Percentiles rank a stretch among this genome's conserved stretches.
Conservation (phyloP, 2,329 filamentous ascomycete genomes). For the Fonsecaea nubica region DNA sequence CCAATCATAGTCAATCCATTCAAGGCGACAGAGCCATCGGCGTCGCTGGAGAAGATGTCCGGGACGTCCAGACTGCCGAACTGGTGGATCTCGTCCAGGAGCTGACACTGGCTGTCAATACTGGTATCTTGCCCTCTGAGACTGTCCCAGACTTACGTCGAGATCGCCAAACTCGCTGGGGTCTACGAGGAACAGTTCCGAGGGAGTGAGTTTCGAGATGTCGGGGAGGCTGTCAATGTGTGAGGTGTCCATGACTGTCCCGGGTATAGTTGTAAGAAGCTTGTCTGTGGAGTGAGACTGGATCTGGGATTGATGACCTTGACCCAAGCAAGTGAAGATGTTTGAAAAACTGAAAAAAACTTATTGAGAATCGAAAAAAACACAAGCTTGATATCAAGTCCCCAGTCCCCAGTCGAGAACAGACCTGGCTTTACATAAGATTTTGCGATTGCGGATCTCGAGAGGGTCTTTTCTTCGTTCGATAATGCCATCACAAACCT, state of each 20-base stretch:
- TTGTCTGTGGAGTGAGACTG: not conserved
- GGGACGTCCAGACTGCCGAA: not conserved
- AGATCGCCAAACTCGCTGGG: conserved; percentile 6
- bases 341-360: not conserved
- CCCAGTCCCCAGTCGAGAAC: not conserved
- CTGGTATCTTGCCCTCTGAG: not conserved
- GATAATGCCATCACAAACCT: too few relatives aligned
- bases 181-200: conserved; percentile 15
- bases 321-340: not conserved
- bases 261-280: not conserved
- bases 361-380: not conserved
- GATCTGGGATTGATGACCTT: not conserved
- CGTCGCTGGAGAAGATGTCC: not conserved
- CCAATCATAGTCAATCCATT: conserved; percentile 1
- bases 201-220: not conserved
- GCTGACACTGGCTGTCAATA: not conserved
- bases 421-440: conserved; percentile 1
- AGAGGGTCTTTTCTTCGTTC: not conserved
- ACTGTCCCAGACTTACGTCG: conserved; percentile 12
- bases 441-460: not conserved
- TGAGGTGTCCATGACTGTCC: conserved; percentile 6
- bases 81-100: conserved; percentile 7
- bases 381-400: not conserved
- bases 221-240: not conserved
- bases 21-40: not conserved